phyloP scores from a whole-genome alignment of 2,329 filamentous ascomycete species.

The Fusarium azukiicola region DNA sequence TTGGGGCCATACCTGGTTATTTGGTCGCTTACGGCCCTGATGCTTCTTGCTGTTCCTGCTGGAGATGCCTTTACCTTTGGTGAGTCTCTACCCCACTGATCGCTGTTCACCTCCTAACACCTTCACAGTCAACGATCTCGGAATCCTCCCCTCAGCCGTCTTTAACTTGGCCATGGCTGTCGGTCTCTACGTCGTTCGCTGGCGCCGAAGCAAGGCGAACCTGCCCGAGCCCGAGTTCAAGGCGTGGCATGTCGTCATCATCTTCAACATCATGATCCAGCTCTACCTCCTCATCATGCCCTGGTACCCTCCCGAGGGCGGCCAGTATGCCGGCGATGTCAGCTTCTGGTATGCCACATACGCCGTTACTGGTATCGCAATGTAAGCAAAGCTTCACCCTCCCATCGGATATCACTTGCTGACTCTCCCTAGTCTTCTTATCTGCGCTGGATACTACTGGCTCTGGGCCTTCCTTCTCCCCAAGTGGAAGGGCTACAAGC shows the following conservation, averaged over 20 bases:
- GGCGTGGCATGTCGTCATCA: slow-evolving; percentile 78
- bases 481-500: slow-evolving; percentile 71
- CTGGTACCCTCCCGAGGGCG: slow-evolving; percentile 84
- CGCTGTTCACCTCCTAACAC: not conserved
- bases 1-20: slow-evolving; percentile 78
- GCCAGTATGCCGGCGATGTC: slow-evolving; percentile 81
- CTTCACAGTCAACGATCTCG: slow-evolving; percentile 75
- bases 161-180: slow-evolving; percentile 78
- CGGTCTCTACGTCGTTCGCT: slow-evolving; percentile 79
- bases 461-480: slow-evolving; percentile 79
- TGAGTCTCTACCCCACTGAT: slow-evolving; percentile 48
- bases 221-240: slow-evolving; percentile 74
- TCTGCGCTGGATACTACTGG: slow-evolving; percentile 79
- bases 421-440: slow-evolving; percentile 64
- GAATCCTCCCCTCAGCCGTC: slow-evolving; percentile 77
- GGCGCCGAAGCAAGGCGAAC: slow-evolving; percentile 73
- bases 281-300: slow-evolving; percentile 84
- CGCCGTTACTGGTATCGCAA: slow-evolving; percentile 80
- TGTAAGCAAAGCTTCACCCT: slow-evolving; percentile 70
- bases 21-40: slow-evolving; percentile 77
- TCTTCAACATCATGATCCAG: slow-evolving; percentile 80
- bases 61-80: slow-evolving; percentile 83
- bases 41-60: slow-evolving; percentile 80
- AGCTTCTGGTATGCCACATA: slow-evolving; percentile 89
- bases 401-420: accelerated